Evolutionary conservation across 371 early-diverging fungal species (phyloP), one percentile per base, ranked within the genome.

Genomic region (Mucor circinelloides): DNA sequence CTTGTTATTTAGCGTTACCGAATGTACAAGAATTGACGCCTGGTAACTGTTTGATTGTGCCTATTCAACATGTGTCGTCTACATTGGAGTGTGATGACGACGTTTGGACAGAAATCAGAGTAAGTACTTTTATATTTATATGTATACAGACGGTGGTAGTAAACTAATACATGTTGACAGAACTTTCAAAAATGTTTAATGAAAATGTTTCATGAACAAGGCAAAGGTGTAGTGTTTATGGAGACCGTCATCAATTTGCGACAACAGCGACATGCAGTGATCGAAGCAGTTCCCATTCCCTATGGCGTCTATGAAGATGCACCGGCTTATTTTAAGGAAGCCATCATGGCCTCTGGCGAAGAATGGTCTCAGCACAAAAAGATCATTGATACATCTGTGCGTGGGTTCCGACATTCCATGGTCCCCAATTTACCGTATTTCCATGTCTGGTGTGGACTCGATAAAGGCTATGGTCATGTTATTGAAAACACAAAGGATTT

Each of bases 311-410:
- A 85, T 56, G 92, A 90, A 50, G 92, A 94, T 36, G 91, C 93
- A 0, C 91, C 95, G 0, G 95, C 90, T 8, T 96, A 91, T 70
- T 97, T 94, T 70, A 89, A 88, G 83, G 95, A 97, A 76, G 94
- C 91, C 3, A 80, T 97, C 34, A 64, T 91, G 70, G 76, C 70
- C 0, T 70, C 85, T 0, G 95, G 88, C 28, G 94, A 92, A 55
- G 97, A 98, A 68, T 97, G 97, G 97, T 89, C 95, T 8, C 96
- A 95, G 70, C 96, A 98, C 69, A 87, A 84, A 36, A 95, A 95
- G 57, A 25, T 98, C 23, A 94, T 96, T 55, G 93, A 93, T 40
- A 98, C 98, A 0, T 69, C 77, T 6, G 76, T 81, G 6, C 82
- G 89, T 55, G 92, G 93, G 9, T 93, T 94, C 70, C 85, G 93